Base-by-base conservation (phyloP, 805 yeast species). In the Yarrowia hollandica region DNA sequence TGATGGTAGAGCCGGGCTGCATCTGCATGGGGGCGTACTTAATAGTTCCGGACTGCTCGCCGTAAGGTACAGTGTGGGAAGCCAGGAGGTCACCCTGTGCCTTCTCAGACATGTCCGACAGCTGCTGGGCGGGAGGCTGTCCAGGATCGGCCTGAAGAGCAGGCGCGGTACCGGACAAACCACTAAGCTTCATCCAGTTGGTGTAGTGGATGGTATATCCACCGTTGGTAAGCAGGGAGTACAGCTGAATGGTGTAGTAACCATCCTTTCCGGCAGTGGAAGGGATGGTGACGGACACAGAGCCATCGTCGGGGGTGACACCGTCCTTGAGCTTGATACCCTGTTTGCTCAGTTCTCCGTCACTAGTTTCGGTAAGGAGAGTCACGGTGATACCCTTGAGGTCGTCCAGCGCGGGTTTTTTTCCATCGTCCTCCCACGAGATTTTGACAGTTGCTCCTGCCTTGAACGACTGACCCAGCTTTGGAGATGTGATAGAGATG, bases 21-120 rank as follows among this genome's bases (percentile, higher is more conserved):
- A 77, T 70, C 74, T 91, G 97, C 96, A 90, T 89, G 57, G 97
- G 97, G 1, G 98, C 97, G 71, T 74, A 88, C 66, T 91, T 80
- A 9, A 88, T 82, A 18, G 65, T 71, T 26, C 96, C 96, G 0
- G 94, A 85, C 74, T 92, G 98, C 65, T 66, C 63, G 2, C 88
- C 80, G 73, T 91, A 92, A 1, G 95, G 79, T 6, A 90, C 74
- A 2, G 84, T 69, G 70, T 85, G 86, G 2, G 90, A 84, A 11
- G 69, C 72, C 0, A 82, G 72, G 38, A 61, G 75, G 6, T 73
- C 72, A 4, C 80, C 75, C 9, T 71, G 72, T 2, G 77, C 79
- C 0, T 79, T 71, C n/a, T 71, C 69, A 9, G 69, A 70, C 3
- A 70, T 67, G 23, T 65, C 69, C 6, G 76, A 70, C 16, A 75